Evolutionary conservation across 2,329 filamentous ascomycete species (phyloP).

Genomic region (Fusarium continuum): DNA sequence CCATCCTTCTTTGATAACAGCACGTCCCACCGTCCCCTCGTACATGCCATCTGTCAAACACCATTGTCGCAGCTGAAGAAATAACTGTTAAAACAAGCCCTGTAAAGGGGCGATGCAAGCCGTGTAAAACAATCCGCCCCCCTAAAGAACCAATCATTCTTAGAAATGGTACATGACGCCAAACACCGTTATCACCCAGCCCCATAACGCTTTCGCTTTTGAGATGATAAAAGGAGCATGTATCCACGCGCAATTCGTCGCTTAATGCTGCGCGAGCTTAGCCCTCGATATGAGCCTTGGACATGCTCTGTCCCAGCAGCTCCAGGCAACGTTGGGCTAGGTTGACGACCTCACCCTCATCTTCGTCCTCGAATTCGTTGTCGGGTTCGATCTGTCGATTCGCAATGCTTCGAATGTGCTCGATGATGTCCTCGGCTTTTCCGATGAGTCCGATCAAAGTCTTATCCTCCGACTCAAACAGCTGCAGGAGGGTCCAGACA

Average conservation of each 20-base stretch:
- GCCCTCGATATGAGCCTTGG: conserved; percentile 85
- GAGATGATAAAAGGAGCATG: conserved; percentile 35
- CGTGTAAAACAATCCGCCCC: conserved; percentile 33
- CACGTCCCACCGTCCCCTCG: conserved; percentile 8
- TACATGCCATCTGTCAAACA: conserved; percentile 28
- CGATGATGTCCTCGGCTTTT: conserved; percentile 88
- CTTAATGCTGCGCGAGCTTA: conserved; percentile 55
- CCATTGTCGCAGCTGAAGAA: conserved; percentile 28
- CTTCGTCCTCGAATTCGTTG: conserved; percentile 86
- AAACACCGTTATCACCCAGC: conserved; percentile 42
- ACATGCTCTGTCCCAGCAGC: conserved; percentile 77
- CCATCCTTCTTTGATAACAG: conserved; percentile 22
- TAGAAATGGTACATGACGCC: conserved; percentile 44
- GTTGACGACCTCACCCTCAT: conserved; percentile 91
- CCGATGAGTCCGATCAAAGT: conserved; percentile 88
- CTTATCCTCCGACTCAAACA: conserved; percentile 94
- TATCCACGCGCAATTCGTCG: not conserved
- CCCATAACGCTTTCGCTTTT: conserved; percentile 43
- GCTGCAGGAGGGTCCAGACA: conserved; percentile 95
- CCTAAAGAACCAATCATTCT: conserved; percentile 41
- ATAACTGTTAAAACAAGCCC: conserved; percentile 30
- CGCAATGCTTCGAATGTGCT: conserved; percentile 90
- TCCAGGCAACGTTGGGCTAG: conserved; percentile 91
- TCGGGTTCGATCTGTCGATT: conserved; percentile 89
- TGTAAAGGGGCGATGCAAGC: conserved; percentile 31